These are phyloP conservation scores for Apophysomyces sp. DNA, from an alignment of 371 early-diverging fungal species.

Conservation along the genomic window DNA sequence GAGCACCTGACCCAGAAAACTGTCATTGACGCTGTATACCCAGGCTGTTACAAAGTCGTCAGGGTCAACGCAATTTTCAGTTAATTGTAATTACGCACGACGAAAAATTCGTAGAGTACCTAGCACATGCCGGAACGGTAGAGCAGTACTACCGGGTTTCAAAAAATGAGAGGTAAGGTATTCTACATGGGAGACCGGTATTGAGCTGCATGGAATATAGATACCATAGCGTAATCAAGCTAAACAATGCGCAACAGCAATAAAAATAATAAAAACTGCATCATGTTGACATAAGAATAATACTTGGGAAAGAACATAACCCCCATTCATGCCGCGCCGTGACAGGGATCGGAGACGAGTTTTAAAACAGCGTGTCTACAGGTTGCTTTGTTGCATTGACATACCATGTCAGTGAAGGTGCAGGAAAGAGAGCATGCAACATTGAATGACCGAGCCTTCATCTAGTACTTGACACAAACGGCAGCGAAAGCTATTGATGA, in stretches of 20 bases:
- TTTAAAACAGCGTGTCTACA: background rate
- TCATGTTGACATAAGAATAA: too few species aligned
- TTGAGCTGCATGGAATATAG: background rate
- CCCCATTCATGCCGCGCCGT: background rate
- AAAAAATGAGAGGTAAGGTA: slow-evolving; percentile 67
- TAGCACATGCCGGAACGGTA: slow-evolving; percentile 78
- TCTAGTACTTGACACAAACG: slow-evolving; percentile 73
- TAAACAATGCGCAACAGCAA: background rate
- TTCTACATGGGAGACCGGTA: background rate
- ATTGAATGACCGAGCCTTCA: background rate
- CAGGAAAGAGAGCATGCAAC: background rate
- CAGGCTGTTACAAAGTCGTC: slow-evolving; percentile 79
- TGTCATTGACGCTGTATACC: background rate
- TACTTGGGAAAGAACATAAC: too few species aligned
- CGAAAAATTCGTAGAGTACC: slow-evolving; percentile 91
- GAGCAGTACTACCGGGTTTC: slow-evolving; percentile 84
- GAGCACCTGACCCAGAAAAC: background rate
- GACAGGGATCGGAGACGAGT: background rate
- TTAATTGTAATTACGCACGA: slow-evolving; percentile 99
- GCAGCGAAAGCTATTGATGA: slow-evolving; percentile 79
- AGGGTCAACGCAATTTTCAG: slow-evolving; percentile 92
- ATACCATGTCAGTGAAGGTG: background rate
- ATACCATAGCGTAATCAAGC: background rate
- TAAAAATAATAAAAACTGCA: too few species aligned
- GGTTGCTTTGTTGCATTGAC: background rate